Evolutionary conservation across 2,329 filamentous ascomycete genomes (phyloP), one percentile per base, ranked within the genome.

Genomic region (Colletotrichum euphorbiae): DNA sequence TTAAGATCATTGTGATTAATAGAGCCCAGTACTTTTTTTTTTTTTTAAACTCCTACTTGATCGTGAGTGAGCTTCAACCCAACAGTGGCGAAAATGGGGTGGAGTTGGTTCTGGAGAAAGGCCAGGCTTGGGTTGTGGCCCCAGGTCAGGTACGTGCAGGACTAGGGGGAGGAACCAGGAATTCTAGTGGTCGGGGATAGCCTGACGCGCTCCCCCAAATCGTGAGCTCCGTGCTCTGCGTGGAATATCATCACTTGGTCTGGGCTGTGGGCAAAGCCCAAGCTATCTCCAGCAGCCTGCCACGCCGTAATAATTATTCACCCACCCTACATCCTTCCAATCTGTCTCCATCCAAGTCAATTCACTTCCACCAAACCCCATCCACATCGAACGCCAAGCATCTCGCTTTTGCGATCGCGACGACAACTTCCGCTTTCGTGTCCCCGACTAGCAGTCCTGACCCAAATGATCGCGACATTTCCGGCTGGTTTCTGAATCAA

Each of bases 161-260:
- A 45, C 43, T 48, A 46, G 36, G 46, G 56, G 56, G 13, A 11
- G 15, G 24, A 21, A 52, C 57, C 11, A 55, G 59, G 59, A 62
- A 56, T 52, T 57, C 55, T 50, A 59, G 61, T 68, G 65, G 52
- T 64, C 8, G 65, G 61, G 31, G 54, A 52, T 28, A 59, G 65
- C 65, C 61, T 65, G 65, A 68, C 61, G 54, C 65, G 61, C 54
- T 65, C 40, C 64, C 65, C 65, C 51, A 64, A 68, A 68, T 68
- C 65, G 65, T 68, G 65, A 68, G 65, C 48, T 62, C 65, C 42
- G 38, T 54, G 65, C 61, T 65, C 61, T 56, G 54, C 54, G 61
- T 51, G 59, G 61, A 48, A 68, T 65, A 61, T 54, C 48, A 68
- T 59, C 61, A 54, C 40, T 61, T 68, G 65, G 65, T 55, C 61